phyloP scores from a whole-genome alignment of 2,329 filamentous ascomycete species.

The Alternaria arbusti region DNA sequence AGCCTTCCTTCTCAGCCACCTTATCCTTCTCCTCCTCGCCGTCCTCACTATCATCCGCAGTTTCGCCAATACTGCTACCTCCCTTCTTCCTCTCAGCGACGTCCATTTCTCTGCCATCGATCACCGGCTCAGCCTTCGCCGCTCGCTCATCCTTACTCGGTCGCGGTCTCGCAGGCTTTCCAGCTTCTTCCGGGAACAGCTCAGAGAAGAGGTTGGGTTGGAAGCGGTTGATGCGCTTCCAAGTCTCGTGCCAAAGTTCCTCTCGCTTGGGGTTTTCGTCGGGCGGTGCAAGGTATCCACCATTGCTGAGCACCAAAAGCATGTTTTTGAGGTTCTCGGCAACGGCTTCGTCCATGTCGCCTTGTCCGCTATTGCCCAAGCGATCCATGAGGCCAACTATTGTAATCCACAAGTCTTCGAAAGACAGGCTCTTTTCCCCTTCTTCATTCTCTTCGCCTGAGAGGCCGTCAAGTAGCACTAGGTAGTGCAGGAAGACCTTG shows the following conservation, averaged over 20 bases:
- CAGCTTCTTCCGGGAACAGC: constrained; percentile 60
- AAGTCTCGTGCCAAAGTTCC: constrained; percentile 67
- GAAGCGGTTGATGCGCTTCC: constrained; percentile 65
- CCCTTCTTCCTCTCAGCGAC: constrained; percentile 9
- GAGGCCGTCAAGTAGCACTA: constrained; percentile 79
- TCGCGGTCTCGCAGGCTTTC: constrained; percentile 35
- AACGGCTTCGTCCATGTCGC: constrained; percentile 91
- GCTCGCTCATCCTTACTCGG: constrained; percentile 25
- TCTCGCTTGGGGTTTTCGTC: constrained; percentile 58
- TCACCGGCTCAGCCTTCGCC: constrained; percentile 6
- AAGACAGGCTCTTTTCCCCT: constrained; percentile 67
- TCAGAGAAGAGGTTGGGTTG: constrained; percentile 65
- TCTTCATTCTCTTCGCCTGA: constrained; percentile 50
- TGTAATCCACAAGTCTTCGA: constrained; percentile 82
- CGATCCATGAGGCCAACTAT: constrained; percentile 95
- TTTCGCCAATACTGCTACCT: not conserved
- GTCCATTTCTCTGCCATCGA: constrained; percentile 14
- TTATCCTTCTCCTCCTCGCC: constrained; percentile 12
- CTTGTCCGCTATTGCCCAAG: constrained; percentile 93
- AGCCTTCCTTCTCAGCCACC: constrained; percentile 18
- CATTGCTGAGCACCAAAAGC: constrained; percentile 90
- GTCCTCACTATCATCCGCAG: not conserved
- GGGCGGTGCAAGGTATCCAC: constrained; percentile 80
- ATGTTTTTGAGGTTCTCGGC: constrained; percentile 97
- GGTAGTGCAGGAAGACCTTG: constrained; percentile 94